Evolutionary conservation across 139 green algal species (phyloP).

Genomic region (Trebouxia sp.): DNA sequence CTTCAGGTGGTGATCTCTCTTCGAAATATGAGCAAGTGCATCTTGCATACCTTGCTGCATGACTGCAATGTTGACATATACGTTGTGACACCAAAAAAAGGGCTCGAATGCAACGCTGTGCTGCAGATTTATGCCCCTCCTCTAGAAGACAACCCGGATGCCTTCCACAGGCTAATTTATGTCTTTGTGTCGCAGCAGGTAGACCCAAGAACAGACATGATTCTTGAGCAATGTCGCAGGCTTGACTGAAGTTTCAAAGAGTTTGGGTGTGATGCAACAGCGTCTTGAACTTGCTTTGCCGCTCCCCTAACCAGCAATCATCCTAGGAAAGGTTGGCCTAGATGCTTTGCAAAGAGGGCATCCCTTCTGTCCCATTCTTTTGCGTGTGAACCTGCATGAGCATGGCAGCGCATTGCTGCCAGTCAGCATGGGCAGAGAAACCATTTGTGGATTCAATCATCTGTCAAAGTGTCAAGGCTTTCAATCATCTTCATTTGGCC

Average conservation of each 20-base stretch:
- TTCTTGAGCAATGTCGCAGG: not conserved
- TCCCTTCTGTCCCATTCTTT: too few relatives aligned
- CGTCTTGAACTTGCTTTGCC: too few relatives aligned
- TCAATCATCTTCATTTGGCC: too few relatives aligned
- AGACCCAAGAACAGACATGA: not conserved
- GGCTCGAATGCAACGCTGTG: not conserved
- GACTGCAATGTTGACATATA: not conserved
- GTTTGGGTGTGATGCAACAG: too few relatives aligned
- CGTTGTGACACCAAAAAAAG: not conserved
- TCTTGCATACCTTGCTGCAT: not conserved
- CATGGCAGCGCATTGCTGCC: too few relatives aligned
- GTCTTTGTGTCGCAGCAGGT: not conserved
- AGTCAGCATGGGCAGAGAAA: too few relatives aligned
- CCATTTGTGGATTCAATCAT: too few relatives aligned
- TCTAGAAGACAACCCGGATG: not conserved
- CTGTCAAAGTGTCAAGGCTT: too few relatives aligned
- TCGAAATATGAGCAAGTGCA: not conserved
- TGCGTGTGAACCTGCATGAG: too few relatives aligned
- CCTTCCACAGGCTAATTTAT: not conserved
- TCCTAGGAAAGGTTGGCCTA: too few relatives aligned
- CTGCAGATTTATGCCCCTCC: slow-evolving; percentile 7
- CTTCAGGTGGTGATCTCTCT: not conserved
- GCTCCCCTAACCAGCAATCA: too few relatives aligned
- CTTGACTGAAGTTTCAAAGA: not conserved
- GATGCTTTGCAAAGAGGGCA: too few relatives aligned